Base-by-base conservation (phyloP, 768 basidiomycete genomes). In the Daedaleopsis sinensis region DNA sequence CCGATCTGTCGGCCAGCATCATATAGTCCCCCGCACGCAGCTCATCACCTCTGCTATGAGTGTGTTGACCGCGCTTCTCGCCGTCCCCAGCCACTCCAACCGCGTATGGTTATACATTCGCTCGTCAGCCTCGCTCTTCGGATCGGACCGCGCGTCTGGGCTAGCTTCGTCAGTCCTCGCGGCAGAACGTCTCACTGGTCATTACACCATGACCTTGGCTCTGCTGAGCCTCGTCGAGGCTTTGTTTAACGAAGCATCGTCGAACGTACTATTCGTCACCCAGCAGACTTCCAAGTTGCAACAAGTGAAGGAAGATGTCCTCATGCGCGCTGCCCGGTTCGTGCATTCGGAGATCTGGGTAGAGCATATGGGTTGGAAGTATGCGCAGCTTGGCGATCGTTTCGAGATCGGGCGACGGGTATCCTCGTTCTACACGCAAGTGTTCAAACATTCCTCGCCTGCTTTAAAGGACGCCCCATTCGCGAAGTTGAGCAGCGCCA, bases 311-410 rank as follows among this genome's bases (percentile, higher is more conserved):
- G 90, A 92, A 67, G 91, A 93, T 59, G 93, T 95, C 5, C 79
- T 96, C 23, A 75, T 91, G 51, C 86, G 91, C 37, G 93, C 91
- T 0, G 80, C 86, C 13, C 80, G 80, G 5, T 93, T 95, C 63
- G 83, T 96, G 10, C 92, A 94, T 67, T 84, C 85, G 9, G 91
- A 96, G 71, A 86, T 96, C 19, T 98, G 95, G 95, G 83, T 89
- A 0, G 89, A 90, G 66, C 90, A 93, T 72, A 71, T 86, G 42
- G 84, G 86, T 2, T 98, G 95, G 95, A 91, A 91, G 71, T 97
- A 94, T 65, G 78, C 79, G 5, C 88, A 89, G 57, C 79, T 95
- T 13, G 88, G 89, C 5, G 90, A 93, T 69, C 83, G 91, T 42
- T 96, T 93, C 68, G 90, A 93, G 76, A 89, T 98, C 50, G 89